Evolutionary conservation across 225 moss, liverwort and hornwort species (phyloP).

Genomic region (Polytrichum formosum): DNA sequence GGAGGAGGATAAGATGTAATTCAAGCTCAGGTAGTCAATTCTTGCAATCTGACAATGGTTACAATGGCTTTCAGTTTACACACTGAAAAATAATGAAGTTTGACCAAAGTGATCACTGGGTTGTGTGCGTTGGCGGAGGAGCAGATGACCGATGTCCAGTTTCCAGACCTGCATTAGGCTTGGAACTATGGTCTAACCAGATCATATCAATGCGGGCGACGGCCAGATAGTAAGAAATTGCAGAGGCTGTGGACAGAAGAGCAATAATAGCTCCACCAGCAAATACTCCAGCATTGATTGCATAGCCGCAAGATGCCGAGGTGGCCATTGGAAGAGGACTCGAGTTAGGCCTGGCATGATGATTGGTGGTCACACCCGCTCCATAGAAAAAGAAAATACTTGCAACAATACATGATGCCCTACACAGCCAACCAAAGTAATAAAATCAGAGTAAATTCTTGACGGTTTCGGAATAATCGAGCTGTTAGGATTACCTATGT

Average conservation of each 20-base stretch:
- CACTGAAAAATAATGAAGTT: conserved; percentile 11
- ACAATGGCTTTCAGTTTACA: conserved; percentile 13
- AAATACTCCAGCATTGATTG: conserved; percentile 40
- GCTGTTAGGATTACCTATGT: no score
- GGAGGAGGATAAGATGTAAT: no score
- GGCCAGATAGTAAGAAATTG: conserved; percentile 36
- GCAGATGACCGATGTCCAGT: conserved; percentile 4
- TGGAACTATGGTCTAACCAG: conserved; percentile 28
- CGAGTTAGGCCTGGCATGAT: conserved; percentile 14
- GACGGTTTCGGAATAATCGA: no score
- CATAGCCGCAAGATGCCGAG: conserved; percentile 41
- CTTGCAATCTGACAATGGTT: no score
- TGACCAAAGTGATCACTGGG: conserved; percentile 4
- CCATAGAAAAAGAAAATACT: conserved; percentile 32
- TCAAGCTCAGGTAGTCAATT: no score
- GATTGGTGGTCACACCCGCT: conserved; percentile 36
- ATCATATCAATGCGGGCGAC: conserved; percentile 39
- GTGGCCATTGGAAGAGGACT: conserved; percentile 35
- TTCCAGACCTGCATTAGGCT: conserved; percentile 9
- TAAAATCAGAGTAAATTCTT: no score
- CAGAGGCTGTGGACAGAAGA: conserved; percentile 39
- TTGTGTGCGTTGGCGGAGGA: conserved; percentile 12
- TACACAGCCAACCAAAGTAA: conserved; percentile 3
- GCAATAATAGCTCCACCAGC: conserved; percentile 41
- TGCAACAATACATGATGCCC: conserved; percentile 28